Evolutionary conservation across 306 rosid genomes (phyloP), one percentile per base, ranked within the genome.

Genomic region (Abrus pulchellus): DNA sequence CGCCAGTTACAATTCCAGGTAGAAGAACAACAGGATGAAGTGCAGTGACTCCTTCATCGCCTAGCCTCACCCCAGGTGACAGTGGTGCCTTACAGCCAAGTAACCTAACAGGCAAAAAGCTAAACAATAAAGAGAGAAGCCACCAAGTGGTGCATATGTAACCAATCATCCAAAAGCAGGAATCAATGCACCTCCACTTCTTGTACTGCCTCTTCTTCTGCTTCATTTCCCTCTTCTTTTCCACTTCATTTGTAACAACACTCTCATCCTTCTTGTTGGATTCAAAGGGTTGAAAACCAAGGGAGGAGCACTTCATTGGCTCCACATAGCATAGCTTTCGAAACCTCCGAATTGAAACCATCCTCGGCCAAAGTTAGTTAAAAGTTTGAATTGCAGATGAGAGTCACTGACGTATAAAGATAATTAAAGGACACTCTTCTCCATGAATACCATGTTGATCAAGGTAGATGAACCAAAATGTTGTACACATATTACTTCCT

Each of bases 1-100:
- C 97, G 5, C 88, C 92, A 11, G 91, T 92, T 2, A 90, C 91
- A 79, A 92, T 92, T 11, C 94, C 94, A 6, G 94, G 97, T 43
- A 92, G 93, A 6, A 92, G 80, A 56, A 92, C 87, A 70, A 92
- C 92, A 2, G 97, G 97, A 62, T 92, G 97, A 71, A 84, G 80
- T 33, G 85, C 87, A 6, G 70, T 57, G 32, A 94, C 65, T 5
- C 94, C 94, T 48, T 90, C 91, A 45, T 83, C 52, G 74, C 81
- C 85, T 12, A 92, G 69, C 83, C 88, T 88, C 56, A 81, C 75
- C 28, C 97, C 97, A 0, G 95, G 97, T 57, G 94, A 81, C 49
- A 90, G 88, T 0, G 78, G 74, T 68, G 63, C 89, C 44, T 75
- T 87, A 84, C 90, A 88, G 3, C 89, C 87, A 80, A 74, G 76